These are phyloP conservation scores for Naegleria fowleri DNA, from an alignment of 208 protist species.

Conservation along the genomic window DNA sequence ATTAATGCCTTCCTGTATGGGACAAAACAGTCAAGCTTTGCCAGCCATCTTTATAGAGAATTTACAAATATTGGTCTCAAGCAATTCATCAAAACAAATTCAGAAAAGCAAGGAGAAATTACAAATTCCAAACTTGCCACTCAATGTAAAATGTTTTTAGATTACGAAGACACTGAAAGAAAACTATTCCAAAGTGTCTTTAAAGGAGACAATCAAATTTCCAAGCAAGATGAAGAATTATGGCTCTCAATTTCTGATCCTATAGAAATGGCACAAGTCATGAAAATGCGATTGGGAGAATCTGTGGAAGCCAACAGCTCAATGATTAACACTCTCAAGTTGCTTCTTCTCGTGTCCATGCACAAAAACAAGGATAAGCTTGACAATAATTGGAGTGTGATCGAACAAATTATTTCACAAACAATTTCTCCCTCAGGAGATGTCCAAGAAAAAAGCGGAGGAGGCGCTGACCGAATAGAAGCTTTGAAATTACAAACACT, in stretches of 20 bases:
- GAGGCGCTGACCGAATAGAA: not conserved
- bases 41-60: not conserved
- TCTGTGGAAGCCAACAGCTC: not conserved
- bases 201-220: not conserved
- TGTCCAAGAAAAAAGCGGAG: too few species aligned
- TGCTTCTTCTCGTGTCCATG: not conserved
- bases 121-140: not conserved
- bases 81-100: not conserved
- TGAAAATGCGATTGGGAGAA: not conserved
- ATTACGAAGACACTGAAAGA: not conserved
- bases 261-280: not conserved
- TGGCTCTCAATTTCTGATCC: not conserved
- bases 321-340: not conserved
- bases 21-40: not conserved
- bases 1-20: not conserved
- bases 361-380: not conserved
- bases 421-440: not conserved
- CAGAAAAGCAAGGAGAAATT: not conserved
- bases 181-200: not conserved
- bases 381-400: not conserved
- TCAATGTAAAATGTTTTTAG: not conserved
- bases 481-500: not conserved
- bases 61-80: not conserved
- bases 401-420: not conserved
- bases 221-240: not conserved